Percentiles rank a stretch among this genome's conserved stretches.
These are phyloP conservation scores for Glycyrrhiza uralensis DNA, from an alignment of 306 rosid genomes.

Conservation along the genomic window DNA sequence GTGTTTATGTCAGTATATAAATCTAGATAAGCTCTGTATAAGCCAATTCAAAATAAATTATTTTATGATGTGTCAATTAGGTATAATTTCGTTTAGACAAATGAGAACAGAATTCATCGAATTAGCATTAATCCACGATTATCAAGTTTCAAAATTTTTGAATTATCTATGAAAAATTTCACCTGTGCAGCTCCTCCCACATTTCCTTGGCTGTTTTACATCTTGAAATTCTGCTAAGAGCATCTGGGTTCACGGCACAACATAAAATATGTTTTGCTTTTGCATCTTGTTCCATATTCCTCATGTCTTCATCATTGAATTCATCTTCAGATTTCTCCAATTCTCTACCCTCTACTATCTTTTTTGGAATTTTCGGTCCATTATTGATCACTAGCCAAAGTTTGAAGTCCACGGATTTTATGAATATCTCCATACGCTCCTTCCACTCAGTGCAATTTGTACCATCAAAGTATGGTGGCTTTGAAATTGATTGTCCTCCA, in stretches of 20 bases:
- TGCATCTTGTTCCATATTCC: background rate
- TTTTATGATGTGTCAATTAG: too few relatives aligned
- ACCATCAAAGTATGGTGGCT: conserved; percentile 12
- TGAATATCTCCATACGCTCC: background rate
- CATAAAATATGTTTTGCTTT: conserved; percentile 4
- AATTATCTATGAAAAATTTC: too few relatives aligned
- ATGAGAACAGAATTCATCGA: too few relatives aligned
- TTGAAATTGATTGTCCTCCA: background rate
- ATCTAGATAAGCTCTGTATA: too few relatives aligned
- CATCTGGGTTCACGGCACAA: conserved; percentile 1
- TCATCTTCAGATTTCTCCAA: conserved; percentile 23
- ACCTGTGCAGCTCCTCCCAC: conserved; percentile 17
- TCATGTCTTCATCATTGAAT: background rate
- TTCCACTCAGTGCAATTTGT: background rate
- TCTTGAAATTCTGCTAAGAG: background rate
- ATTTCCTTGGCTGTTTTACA: background rate
- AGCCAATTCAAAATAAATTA: too few relatives aligned
- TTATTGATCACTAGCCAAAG: conserved; percentile 22
- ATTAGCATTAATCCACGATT: too few relatives aligned
- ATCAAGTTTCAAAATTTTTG: too few relatives aligned
- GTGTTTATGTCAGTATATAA: too few relatives aligned
- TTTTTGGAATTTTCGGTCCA: conserved; percentile 17
- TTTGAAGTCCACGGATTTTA: background rate
- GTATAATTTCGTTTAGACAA: too few relatives aligned
- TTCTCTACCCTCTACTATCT: background rate